phyloP scores from a whole-genome alignment of 148 eudicot species.

The Dysphania ambrosioides region DNA sequence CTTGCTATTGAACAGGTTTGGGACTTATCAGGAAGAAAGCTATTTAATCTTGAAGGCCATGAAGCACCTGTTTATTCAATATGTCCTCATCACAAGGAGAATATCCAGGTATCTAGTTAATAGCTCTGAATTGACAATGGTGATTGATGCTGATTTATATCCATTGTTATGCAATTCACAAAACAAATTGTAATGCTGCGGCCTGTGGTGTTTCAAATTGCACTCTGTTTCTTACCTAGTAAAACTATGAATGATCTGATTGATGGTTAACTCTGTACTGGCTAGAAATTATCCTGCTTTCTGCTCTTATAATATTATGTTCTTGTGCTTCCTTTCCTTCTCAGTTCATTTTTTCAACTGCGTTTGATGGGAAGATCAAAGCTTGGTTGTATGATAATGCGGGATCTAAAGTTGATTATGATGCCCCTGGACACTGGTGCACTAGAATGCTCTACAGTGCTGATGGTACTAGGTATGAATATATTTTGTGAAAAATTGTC shows the following conservation, averaged over 20 bases:
- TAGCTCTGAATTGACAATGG: background rate
- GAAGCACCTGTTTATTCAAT: constrained; percentile 90
- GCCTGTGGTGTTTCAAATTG: background rate
- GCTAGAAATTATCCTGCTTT: background rate
- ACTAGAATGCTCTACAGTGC: constrained; percentile 95
- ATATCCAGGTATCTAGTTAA: constrained; percentile 34
- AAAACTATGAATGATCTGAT: background rate
- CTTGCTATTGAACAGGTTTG: constrained; percentile 57
- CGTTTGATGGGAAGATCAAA: constrained; percentile 90
- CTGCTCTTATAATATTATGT: constrained; percentile 7
- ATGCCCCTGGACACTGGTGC: constrained; percentile 92
- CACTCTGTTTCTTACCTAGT: background rate
- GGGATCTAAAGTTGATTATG: constrained; percentile 92
- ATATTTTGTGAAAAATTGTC: background rate
- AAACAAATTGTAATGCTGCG: too few species aligned
- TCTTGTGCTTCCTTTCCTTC: constrained; percentile 28
- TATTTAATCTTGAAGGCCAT: constrained; percentile 84
- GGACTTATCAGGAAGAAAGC: constrained; percentile 74
- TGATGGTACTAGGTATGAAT: constrained; percentile 72
- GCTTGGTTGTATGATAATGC: constrained; percentile 89
- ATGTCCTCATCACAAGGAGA: constrained; percentile 93
- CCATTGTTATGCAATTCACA: too few species aligned
- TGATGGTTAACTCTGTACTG: background rate
- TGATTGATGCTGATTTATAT: too few species aligned
- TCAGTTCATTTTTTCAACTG: constrained; percentile 91